Percentiles rank a stretch among this genome's conserved stretches.
These are phyloP conservation scores for Emericellopsis atlantica DNA, from an alignment of 2,329 filamentous ascomycete species.

Conservation along the genomic window DNA sequence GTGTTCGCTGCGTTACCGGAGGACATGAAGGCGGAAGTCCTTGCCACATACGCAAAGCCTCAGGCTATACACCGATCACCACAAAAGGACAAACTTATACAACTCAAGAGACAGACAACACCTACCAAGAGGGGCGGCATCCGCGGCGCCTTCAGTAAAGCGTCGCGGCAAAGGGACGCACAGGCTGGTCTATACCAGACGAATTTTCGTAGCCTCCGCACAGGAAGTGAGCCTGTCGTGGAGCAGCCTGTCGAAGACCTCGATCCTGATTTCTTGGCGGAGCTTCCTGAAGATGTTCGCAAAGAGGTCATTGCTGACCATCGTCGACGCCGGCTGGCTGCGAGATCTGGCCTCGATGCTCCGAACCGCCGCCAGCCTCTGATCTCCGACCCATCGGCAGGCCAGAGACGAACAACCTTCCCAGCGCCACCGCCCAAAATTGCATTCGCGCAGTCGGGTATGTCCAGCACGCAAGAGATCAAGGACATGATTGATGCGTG, in stretches of 20 bases:
- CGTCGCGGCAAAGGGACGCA: slow-evolving; percentile 37
- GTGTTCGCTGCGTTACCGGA: slow-evolving; percentile 73
- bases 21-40: slow-evolving; percentile 73
- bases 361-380: slow-evolving; percentile 10
- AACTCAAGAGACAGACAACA: slow-evolving; percentile 40
- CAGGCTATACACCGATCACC: slow-evolving; percentile 34
- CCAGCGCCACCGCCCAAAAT: slow-evolving; percentile 30
- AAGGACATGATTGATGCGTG: slow-evolving; percentile 65
- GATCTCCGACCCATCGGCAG: slow-evolving; percentile 12
- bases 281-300: slow-evolving; percentile 70
- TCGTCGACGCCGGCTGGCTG: slow-evolving; percentile 38
- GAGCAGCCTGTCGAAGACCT: slow-evolving; percentile 33
- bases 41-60: slow-evolving; percentile 53
- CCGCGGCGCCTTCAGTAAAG: slow-evolving; percentile 26
- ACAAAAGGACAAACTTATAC: slow-evolving; percentile 39
- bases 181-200: slow-evolving; percentile 58
- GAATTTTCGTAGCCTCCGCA: slow-evolving; percentile 46
- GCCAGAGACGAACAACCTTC: slow-evolving; percentile 33
- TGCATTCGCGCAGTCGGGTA: slow-evolving; percentile 28
- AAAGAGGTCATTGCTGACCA: slow-evolving; percentile 69
- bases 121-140: slow-evolving; percentile 51
- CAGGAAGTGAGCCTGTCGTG: slow-evolving; percentile 12
- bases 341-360: slow-evolving; percentile 35
- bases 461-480: slow-evolving; percentile 43
- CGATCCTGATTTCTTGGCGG: slow-evolving; percentile 64